Evolutionary conservation across 768 basidiomycete species (phyloP).

Genomic region (Phlegmacium glaucopus): DNA sequence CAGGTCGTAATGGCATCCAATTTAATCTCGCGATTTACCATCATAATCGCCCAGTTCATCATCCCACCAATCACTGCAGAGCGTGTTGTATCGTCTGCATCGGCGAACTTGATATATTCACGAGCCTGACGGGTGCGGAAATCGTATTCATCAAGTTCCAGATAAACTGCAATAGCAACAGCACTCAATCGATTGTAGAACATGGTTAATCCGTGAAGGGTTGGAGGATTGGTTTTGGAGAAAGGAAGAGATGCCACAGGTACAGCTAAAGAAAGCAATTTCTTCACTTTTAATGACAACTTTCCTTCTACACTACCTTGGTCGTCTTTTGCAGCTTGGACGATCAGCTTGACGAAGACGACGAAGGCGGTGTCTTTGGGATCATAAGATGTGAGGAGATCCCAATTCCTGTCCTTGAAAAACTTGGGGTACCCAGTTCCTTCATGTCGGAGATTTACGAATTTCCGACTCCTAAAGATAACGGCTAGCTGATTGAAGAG

Average conservation of each 20-base stretch:
- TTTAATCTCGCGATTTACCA: slow-evolving; percentile 49
- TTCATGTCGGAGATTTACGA: slow-evolving; percentile 66
- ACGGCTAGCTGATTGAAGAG: slow-evolving; percentile 65
- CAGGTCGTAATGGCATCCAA: slow-evolving; percentile 57
- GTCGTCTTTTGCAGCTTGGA: slow-evolving; percentile 46
- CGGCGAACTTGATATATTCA: slow-evolving; percentile 63
- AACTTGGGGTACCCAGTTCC: slow-evolving; percentile 68
- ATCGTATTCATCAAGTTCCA: slow-evolving; percentile 48
- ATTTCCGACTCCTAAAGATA: slow-evolving; percentile 75
- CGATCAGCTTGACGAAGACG: slow-evolving; percentile 79
- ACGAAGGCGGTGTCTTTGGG: slow-evolving; percentile 68
- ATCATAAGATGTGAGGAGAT: slow-evolving; percentile 47
- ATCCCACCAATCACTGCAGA: slow-evolving; percentile 73
- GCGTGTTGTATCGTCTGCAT: slow-evolving; percentile 61
- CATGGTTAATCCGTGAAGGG: slow-evolving; percentile 59
- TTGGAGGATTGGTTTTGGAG: slow-evolving; percentile 48
- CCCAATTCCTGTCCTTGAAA: slow-evolving; percentile 52
- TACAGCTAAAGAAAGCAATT: slow-evolving; percentile 67
- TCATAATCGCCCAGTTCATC: slow-evolving; percentile 63
- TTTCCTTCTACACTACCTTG: slow-evolving; percentile 25
- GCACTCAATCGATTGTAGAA: slow-evolving; percentile 81
- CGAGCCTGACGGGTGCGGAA: slow-evolving; percentile 63
- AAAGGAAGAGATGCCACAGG: slow-evolving; percentile 72
- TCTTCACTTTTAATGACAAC: slow-evolving; percentile 48
- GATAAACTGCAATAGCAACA: slow-evolving; percentile 63